Percentiles rank a stretch among this genome's conserved stretches.
phyloP scores from a whole-genome alignment of 2,329 filamentous ascomycete genomes.

The Colletotrichum sp. region DNA sequence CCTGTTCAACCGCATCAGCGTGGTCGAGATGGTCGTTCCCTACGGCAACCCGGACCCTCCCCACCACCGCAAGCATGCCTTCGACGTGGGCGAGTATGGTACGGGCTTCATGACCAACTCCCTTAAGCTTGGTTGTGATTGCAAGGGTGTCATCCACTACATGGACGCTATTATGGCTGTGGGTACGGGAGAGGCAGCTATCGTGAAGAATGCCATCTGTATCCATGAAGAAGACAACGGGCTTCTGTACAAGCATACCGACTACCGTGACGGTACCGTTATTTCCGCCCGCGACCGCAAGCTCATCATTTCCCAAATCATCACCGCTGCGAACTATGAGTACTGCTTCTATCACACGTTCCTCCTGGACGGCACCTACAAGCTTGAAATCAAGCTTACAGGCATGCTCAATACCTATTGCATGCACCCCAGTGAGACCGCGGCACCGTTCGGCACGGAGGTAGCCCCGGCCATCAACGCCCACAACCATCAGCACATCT shows the following conservation, averaged over 20 bases:
- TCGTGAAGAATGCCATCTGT: constrained; percentile 79
- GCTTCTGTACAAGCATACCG: constrained; percentile 78
- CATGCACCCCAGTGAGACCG: constrained; percentile 40
- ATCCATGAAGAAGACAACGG: constrained; percentile 79
- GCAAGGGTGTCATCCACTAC: constrained; percentile 74
- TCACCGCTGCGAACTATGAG: constrained; percentile 80
- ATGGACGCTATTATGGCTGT: constrained; percentile 64
- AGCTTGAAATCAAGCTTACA: constrained; percentile 59
- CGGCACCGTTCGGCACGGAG: constrained; percentile 51
- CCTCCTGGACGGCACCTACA: constrained; percentile 69
- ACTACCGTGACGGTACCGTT: constrained; percentile 74
- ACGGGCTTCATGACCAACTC: constrained; percentile 63
- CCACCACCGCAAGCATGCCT: neutral
- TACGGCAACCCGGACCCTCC: neutral
- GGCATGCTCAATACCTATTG: constrained; percentile 48
- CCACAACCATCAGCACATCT: constrained; percentile 64
- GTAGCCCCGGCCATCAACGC: constrained; percentile 56
- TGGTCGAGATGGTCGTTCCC: constrained; percentile 3
- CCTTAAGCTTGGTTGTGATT: constrained; percentile 65
- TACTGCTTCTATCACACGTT: constrained; percentile 59
- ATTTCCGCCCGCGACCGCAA: constrained; percentile 77
- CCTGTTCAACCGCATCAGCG: constrained; percentile 3
- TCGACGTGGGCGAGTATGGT: constrained; percentile 2
- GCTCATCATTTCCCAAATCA: constrained; percentile 74
- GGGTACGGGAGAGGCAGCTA: constrained; percentile 68